phyloP scores from a whole-genome alignment of 139 green algal genomes.

The Chlorella sorokiniana region DNA sequence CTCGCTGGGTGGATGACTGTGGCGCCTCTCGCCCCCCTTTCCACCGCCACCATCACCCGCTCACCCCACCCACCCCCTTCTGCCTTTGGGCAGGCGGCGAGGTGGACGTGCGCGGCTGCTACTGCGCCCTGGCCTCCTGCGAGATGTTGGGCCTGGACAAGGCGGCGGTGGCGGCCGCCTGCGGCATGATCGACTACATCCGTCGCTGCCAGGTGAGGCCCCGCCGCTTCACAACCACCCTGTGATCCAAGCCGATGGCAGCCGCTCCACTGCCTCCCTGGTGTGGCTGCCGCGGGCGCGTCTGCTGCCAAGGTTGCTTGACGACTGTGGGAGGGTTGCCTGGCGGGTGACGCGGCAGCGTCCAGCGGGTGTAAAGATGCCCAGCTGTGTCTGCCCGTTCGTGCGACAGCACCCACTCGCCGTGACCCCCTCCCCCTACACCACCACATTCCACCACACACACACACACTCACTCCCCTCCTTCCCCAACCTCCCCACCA shows the following conservation, averaged over 20 bases:
- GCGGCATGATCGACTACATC: constrained; percentile 71
- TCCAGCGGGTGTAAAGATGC: too few relatives aligned
- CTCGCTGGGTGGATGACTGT: too few relatives aligned
- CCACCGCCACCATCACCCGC: not conserved
- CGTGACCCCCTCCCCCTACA: too few relatives aligned
- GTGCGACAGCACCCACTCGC: too few relatives aligned
- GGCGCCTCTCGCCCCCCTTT: too few relatives aligned
- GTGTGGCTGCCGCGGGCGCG: too few relatives aligned
- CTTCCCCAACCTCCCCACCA: not conserved
- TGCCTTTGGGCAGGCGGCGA: constrained; percentile 74
- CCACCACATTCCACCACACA: too few relatives aligned
- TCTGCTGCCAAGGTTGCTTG: too few relatives aligned
- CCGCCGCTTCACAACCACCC: not conserved
- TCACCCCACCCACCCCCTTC: too few relatives aligned
- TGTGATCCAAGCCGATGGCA: not conserved
- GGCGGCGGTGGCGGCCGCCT: constrained; percentile 49
- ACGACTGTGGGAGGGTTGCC: too few relatives aligned
- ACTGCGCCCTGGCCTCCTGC: constrained; percentile 84
- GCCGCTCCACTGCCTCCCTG: not conserved
- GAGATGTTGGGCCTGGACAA: constrained; percentile 80
- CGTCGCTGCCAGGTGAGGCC: constrained; percentile 73
- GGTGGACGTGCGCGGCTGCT: constrained; percentile 91
- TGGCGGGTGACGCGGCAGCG: too few relatives aligned
- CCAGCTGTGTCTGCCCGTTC: too few relatives aligned
- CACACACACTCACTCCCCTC: not conserved